These are phyloP conservation scores for Penicillium cinerascens DNA, from an alignment of 495 filamentous ascomycete genomes.

Conservation along the genomic window DNA sequence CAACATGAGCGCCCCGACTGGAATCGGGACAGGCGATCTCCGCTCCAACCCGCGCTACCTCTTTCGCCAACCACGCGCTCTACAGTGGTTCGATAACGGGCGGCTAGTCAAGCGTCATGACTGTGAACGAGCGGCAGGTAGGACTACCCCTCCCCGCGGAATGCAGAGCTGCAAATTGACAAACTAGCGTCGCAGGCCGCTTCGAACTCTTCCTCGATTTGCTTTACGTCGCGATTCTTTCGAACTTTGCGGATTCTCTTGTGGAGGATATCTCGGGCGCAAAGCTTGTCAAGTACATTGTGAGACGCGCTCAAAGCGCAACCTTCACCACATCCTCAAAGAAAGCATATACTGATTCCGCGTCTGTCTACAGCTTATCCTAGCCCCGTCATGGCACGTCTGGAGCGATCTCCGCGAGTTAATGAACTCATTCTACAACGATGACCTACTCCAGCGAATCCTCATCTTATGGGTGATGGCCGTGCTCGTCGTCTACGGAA, in stretches of 20 bases:
- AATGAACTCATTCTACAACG: conserved; percentile 50
- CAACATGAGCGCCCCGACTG: conserved; percentile 1
- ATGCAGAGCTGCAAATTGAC: background rate
- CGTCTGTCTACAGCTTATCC: conserved; percentile 27
- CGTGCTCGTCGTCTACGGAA: conserved; percentile 43
- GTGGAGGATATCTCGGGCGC: conserved; percentile 41
- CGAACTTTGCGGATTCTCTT: conserved; percentile 43
- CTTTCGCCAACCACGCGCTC: conserved; percentile 34
- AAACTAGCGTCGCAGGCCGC: conserved; percentile 23
- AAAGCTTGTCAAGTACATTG: conserved; percentile 45
- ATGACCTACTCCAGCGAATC: conserved; percentile 44
- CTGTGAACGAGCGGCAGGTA: conserved; percentile 35
- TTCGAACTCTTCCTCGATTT: conserved; percentile 51
- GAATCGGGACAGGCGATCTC: conserved; percentile 13
- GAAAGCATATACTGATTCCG: background rate
- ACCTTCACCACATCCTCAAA: background rate
- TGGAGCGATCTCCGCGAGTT: conserved; percentile 47
- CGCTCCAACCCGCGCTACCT: conserved; percentile 28
- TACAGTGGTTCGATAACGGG: conserved; percentile 41
- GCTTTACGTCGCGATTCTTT: conserved; percentile 44
- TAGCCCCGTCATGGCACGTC: conserved; percentile 45
- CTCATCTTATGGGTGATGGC: conserved; percentile 49
- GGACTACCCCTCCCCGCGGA: background rate
- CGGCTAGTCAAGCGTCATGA: conserved; percentile 33
- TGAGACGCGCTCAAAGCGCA: conserved; percentile 7